phyloP scores from a whole-genome alignment of 805 yeast species.

The Candida alai region DNA sequence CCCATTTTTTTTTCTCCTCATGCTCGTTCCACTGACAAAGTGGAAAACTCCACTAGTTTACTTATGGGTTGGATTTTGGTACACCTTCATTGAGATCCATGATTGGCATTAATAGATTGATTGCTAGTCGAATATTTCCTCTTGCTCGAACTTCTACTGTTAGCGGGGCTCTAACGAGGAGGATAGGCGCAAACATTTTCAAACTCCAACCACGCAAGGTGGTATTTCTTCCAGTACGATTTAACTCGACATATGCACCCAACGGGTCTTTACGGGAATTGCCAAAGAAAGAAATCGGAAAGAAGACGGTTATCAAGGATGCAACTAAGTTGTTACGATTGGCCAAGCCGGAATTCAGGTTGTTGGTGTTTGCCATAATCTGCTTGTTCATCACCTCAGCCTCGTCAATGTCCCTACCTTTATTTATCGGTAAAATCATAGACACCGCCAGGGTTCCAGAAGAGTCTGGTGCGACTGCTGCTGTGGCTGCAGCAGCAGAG shows the following conservation, averaged over 20 bases:
- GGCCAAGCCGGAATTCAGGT: constrained; percentile 50
- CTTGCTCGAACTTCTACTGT: not conserved
- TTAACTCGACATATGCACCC: constrained; percentile 1
- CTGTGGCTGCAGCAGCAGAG: too few relatives aligned
- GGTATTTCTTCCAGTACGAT: constrained; percentile 2
- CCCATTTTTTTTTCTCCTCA: too few relatives aligned
- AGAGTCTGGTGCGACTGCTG: not conserved
- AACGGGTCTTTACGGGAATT: too few relatives aligned
- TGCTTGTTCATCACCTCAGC: constrained; percentile 70
- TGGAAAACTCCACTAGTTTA: too few relatives aligned
- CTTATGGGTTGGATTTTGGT: too few relatives aligned
- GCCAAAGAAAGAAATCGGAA: constrained; percentile 1
- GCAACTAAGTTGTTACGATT: constrained; percentile 19
- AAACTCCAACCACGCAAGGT: not conserved
- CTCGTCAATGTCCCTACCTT: constrained; percentile 77
- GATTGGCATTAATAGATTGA: constrained; percentile 3
- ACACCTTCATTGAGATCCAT: too few relatives aligned
- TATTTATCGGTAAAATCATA: constrained; percentile 79
- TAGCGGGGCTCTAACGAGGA: too few relatives aligned
- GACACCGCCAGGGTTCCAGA: constrained; percentile 54
- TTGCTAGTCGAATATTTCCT: constrained; percentile 2
- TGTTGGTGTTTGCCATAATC: constrained; percentile 49
- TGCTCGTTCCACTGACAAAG: too few relatives aligned
- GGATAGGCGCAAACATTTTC: too few relatives aligned
- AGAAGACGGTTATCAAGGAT: constrained; percentile 13